Base-by-base conservation (phyloP, 805 yeast genomes). In the Ogataea methylovora region DNA sequence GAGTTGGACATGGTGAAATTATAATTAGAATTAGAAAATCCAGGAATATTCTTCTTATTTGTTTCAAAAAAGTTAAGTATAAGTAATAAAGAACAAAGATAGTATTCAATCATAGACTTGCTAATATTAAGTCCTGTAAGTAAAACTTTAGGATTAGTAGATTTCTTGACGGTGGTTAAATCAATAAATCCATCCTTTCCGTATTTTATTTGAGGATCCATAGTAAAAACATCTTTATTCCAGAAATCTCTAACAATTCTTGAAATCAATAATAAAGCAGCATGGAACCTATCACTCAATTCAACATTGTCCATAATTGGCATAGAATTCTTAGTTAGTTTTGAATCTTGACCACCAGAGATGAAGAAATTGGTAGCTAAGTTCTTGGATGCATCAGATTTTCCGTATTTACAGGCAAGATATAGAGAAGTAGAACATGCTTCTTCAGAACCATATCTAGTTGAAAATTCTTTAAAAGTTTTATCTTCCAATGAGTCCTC, bases 261-360 rank as follows among this genome's bases (percentile, higher is more conserved):
- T 1, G 95, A 71, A 22, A 87, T 65, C 38, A 87, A 71, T 18
- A 86, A 68, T 11, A 90, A 79, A 13, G 85, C 73, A 30, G 96
- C 97, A 54, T 85, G 88, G 48, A 88, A 87, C 45, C 96, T 67
- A 46, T 95, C 94, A 58, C 95, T 84, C 40, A 92, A 69, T 21
- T 84, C 76, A n/a, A 90, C 95, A 53, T 79, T 80, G 42, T 79
- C 84, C 32, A 80, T 67, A 24, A 72, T 32, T 48, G 71, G 53
- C 44, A 69, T 40, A 45, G 43, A 27, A 36, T 51, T 56, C 33
- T 56, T 54, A 30, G 51, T 55, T 30, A 60, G 53, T 34, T 69
- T 61, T 4, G 79, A 69, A 42, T 69, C 69, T 41, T 68, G 64
- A 18, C 80, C 79, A 30, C 76, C 71, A 4, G 71, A 66, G 2